Percentiles rank a stretch among this genome's conserved stretches.
Evolutionary conservation across 306 rosid genomes (phyloP).

Genomic region (Cucurbita moschata): DNA sequence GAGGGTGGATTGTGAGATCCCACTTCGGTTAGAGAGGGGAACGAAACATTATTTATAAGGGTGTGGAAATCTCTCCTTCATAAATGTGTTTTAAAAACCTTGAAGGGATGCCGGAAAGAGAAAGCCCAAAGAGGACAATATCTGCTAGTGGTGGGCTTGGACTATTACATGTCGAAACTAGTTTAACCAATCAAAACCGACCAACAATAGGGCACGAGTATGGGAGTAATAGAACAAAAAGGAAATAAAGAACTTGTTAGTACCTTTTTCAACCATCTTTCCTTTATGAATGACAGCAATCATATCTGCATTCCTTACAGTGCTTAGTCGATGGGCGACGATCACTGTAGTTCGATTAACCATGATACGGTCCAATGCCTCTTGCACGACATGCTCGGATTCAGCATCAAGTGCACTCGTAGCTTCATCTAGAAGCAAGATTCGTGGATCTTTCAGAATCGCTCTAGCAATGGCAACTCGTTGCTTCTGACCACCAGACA

Average conservation of each 20-base stretch:
- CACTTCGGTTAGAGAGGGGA: too few relatives aligned
- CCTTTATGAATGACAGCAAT: constrained; percentile 37
- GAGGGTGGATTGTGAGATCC: too few relatives aligned
- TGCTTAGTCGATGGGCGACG: constrained; percentile 40
- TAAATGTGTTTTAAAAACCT: too few relatives aligned
- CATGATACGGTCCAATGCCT: constrained; percentile 35
- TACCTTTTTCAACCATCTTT: constrained; percentile 37
- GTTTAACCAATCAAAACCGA: neutral
- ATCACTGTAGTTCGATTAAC: constrained; percentile 29
- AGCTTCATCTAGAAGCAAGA: constrained; percentile 43
- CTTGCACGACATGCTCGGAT: constrained; percentile 42
- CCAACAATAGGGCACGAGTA: neutral
- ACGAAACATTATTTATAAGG: too few relatives aligned
- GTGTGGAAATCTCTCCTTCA: too few relatives aligned
- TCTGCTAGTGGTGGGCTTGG: too few relatives aligned
- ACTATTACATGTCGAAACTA: neutral
- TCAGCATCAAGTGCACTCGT: constrained; percentile 47
- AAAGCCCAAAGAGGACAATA: too few relatives aligned
- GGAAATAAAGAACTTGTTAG: neutral
- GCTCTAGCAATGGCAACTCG: constrained; percentile 47
- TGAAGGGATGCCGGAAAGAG: too few relatives aligned
- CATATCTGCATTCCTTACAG: constrained; percentile 31
- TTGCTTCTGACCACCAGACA: constrained; percentile 59
- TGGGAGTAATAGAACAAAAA: neutral
- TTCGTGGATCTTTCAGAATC: constrained; percentile 31